Evolutionary conservation across 2,329 filamentous ascomycete species (phyloP).

Genomic region (Didymella keratinophila): DNA sequence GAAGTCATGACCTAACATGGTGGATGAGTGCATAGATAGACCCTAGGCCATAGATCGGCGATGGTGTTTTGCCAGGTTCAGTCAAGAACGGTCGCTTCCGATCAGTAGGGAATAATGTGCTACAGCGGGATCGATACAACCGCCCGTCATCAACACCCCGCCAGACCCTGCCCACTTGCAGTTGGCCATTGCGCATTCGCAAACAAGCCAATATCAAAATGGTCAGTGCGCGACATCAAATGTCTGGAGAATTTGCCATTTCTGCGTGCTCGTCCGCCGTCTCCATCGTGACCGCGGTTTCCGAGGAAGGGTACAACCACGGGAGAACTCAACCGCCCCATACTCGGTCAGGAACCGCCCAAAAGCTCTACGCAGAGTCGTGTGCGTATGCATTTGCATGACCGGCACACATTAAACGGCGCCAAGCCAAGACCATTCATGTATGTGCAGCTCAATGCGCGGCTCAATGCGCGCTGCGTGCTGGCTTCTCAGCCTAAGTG

Average conservation of each 20-base stretch:
- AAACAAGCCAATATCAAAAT: conserved; percentile 15
- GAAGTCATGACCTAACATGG: conserved; percentile 22
- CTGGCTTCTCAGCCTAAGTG: conserved; percentile 9
- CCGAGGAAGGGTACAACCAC: background rate
- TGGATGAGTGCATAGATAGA: conserved; percentile 21
- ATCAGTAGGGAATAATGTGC: conserved; percentile 30
- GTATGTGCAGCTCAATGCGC: conserved; percentile 10
- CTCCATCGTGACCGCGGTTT: background rate
- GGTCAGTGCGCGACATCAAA: conserved; percentile 8
- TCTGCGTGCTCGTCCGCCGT: conserved; percentile 2
- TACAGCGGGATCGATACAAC: conserved; percentile 31
- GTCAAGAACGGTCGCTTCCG: conserved; percentile 25
- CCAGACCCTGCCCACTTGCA: conserved; percentile 13
- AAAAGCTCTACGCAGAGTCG: background rate
- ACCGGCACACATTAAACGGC: conserved; percentile 9
- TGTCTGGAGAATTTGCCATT: conserved; percentile 11
- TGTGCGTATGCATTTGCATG: conserved; percentile 16
- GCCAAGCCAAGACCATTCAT: conserved; percentile 14
- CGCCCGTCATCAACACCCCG: conserved; percentile 30
- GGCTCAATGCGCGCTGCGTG: conserved; percentile 3
- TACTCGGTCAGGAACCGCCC: background rate
- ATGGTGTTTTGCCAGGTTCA: conserved; percentile 32
- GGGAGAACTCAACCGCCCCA: background rate
- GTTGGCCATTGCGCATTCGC: conserved; percentile 14
- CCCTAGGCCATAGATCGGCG: conserved; percentile 21